phyloP scores from a whole-genome alignment of 768 basidiomycete genomes.

The Leccinum obscurum region DNA sequence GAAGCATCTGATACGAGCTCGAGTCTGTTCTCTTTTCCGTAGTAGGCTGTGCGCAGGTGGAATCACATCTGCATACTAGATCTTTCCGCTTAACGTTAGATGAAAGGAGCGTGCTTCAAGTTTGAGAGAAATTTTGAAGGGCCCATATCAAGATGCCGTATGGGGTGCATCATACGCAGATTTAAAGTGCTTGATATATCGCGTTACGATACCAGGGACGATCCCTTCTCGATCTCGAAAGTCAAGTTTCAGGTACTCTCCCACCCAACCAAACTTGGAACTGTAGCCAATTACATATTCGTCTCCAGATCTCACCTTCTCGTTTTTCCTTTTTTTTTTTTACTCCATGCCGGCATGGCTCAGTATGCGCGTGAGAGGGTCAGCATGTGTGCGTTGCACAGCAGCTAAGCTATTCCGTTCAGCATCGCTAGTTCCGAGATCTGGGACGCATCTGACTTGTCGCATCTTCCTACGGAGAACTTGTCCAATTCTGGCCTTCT shows the following conservation, averaged over 20 bases:
- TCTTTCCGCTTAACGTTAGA: conserved; percentile 39
- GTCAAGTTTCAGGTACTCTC: conserved; percentile 38
- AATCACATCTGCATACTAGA: conserved; percentile 33
- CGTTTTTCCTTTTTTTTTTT: conserved; percentile 14
- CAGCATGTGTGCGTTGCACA: conserved; percentile 17
- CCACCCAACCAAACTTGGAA: conserved; percentile 26
- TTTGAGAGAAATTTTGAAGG: conserved; percentile 26
- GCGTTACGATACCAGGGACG: conserved; percentile 38
- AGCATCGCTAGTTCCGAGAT: conserved; percentile 23
- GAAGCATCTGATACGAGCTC: conserved; percentile 5
- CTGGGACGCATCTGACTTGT: conserved; percentile 11
- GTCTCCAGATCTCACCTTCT: conserved; percentile 23
- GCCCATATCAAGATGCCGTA: conserved; percentile 36
- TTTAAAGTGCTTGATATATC: conserved; percentile 36
- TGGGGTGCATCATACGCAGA: conserved; percentile 34
- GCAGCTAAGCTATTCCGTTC: conserved; percentile 9
- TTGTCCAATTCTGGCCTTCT: conserved; percentile 23
- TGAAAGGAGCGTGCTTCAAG: conserved; percentile 34
- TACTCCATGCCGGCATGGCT: conserved; percentile 25
- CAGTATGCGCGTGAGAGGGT: conserved; percentile 18
- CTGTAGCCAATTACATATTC: conserved; percentile 27
- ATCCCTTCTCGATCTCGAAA: conserved; percentile 39
- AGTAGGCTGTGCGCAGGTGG: conserved; percentile 27
- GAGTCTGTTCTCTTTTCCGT: conserved; percentile 16
- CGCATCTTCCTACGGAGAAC: conserved; percentile 30